Percentiles rank a stretch among this genome's conserved stretches.
phyloP scores from a whole-genome alignment of 2,329 filamentous ascomycete genomes.

The Trichophyton simii region DNA sequence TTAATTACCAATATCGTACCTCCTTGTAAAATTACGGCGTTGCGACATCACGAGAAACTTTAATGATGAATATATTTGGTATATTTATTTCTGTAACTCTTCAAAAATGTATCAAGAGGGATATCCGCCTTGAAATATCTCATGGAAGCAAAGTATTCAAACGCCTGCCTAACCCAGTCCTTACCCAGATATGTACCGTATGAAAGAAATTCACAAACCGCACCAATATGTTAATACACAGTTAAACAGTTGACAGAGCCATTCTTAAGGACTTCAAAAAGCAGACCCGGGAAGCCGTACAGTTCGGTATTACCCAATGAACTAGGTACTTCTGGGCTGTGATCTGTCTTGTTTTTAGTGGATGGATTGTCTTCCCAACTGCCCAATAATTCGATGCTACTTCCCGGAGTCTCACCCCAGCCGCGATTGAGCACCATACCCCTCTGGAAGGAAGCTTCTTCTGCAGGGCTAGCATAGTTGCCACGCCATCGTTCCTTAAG shows the following conservation, averaged over 20 bases:
- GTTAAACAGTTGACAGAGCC: conserved; percentile 80
- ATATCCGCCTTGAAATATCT: not conserved
- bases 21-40: not conserved
- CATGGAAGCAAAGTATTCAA: not conserved
- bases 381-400: conserved; percentile 72
- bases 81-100: not conserved
- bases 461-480: conserved; percentile 45
- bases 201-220: not conserved
- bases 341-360: conserved; percentile 32
- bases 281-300: conserved; percentile 83
- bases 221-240: conserved; percentile 52
- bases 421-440: conserved; percentile 81
- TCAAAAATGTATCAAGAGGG: not conserved
- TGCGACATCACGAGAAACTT: not conserved
- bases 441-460: conserved; percentile 42
- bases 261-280: conserved; percentile 94
- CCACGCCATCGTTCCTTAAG: conserved; percentile 59
- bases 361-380: conserved; percentile 66
- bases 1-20: not conserved
- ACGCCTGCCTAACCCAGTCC: not conserved
- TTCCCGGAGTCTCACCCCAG: conserved; percentile 83
- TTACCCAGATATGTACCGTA: not conserved
- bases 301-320: conserved; percentile 61
- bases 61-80: not conserved
- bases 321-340: conserved; percentile 38